These are phyloP conservation scores for Leishmania tropica DNA, from an alignment of 208 protist species.

Conservation along the genomic window DNA sequence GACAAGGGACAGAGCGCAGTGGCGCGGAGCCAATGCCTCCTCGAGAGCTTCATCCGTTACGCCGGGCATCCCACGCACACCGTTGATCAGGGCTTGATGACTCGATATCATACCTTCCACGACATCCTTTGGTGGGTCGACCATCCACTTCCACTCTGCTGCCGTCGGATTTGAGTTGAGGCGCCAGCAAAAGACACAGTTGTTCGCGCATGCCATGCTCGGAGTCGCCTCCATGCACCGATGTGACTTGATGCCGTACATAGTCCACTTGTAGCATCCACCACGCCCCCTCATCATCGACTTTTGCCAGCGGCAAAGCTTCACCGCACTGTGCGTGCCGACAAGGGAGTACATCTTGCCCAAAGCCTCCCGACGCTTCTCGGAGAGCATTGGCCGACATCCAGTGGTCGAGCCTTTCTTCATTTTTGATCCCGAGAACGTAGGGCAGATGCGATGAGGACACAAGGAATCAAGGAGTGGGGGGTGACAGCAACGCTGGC, in stretches of 20 bases:
- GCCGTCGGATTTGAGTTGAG: conserved; percentile 95
- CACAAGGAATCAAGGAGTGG: background rate
- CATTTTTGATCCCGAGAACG: conserved; percentile 11
- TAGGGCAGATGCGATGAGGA: background rate
- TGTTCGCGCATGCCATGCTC: conserved; percentile 95
- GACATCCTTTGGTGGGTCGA: conserved; percentile 89
- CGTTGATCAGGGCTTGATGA: conserved; percentile 83
- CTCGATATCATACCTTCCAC: conserved; percentile 85
- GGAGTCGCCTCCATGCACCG: conserved; percentile 98
- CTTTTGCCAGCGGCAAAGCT: conserved; percentile 98
- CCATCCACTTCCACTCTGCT: conserved; percentile 92
- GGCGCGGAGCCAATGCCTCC: conserved; percentile 84
- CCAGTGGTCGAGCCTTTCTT: conserved; percentile 16
- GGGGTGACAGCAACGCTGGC: background rate
- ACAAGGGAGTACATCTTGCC: conserved; percentile 91
- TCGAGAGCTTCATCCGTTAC: conserved; percentile 77
- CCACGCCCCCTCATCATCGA: conserved; percentile 96
- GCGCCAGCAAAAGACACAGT: conserved; percentile 96
- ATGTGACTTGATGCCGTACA: conserved; percentile 96
- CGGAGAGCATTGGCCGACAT: conserved; percentile 80
- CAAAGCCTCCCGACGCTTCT: conserved; percentile 62
- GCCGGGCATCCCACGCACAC: conserved; percentile 89
- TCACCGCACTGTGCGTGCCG: conserved; percentile 96
- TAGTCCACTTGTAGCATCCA: conserved; percentile 98
- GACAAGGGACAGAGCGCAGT: conserved; percentile 96